phyloP scores from a whole-genome alignment of 2,329 filamentous ascomycete species.

The Torrubiella hemipterigena region DNA sequence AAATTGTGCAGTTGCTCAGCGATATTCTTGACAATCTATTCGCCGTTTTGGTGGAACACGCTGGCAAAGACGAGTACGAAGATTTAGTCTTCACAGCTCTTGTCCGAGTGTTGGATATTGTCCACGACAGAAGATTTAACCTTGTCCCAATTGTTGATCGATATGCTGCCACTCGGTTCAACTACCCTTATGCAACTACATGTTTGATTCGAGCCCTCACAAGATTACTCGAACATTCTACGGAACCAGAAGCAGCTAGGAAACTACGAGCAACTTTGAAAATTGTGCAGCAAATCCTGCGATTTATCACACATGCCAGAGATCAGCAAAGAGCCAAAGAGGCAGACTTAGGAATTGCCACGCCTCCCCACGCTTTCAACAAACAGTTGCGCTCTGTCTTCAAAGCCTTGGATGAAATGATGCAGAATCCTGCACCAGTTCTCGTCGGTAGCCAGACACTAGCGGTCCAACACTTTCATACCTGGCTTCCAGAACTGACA shows the following conservation, averaged over 20 bases:
- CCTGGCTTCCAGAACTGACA: slow-evolving; percentile 86
- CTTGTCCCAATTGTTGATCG: slow-evolving; percentile 81
- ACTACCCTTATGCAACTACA: slow-evolving; percentile 84
- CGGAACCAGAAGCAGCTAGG: slow-evolving; percentile 71
- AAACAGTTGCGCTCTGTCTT: slow-evolving; percentile 79
- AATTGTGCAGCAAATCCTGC: slow-evolving; percentile 83
- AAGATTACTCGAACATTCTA: slow-evolving; percentile 68
- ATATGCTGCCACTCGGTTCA: slow-evolving; percentile 80
- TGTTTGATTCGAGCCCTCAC: slow-evolving; percentile 81
- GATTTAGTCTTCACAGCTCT: slow-evolving; percentile 85
- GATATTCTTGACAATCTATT: slow-evolving; percentile 89
- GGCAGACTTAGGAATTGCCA: slow-evolving; percentile 72
- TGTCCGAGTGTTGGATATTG: slow-evolving; percentile 82
- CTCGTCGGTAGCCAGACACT: slow-evolving; percentile 91
- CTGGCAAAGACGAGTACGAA: slow-evolving; percentile 85
- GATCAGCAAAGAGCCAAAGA: slow-evolving; percentile 83
- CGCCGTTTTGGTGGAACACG: slow-evolving; percentile 78
- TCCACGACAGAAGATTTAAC: slow-evolving; percentile 89
- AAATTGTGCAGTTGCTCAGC: slow-evolving; percentile 85
- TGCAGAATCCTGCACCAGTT: slow-evolving; percentile 75
- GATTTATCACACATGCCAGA: slow-evolving; percentile 85
- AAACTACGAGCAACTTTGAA: slow-evolving; percentile 88
- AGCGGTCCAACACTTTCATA: slow-evolving; percentile 90
- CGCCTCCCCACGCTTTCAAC: slow-evolving; percentile 60
- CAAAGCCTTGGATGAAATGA: slow-evolving; percentile 77